These are phyloP conservation scores for Cystoisospora suis DNA, from an alignment of 169 alveolate species.

Conservation along the genomic window DNA sequence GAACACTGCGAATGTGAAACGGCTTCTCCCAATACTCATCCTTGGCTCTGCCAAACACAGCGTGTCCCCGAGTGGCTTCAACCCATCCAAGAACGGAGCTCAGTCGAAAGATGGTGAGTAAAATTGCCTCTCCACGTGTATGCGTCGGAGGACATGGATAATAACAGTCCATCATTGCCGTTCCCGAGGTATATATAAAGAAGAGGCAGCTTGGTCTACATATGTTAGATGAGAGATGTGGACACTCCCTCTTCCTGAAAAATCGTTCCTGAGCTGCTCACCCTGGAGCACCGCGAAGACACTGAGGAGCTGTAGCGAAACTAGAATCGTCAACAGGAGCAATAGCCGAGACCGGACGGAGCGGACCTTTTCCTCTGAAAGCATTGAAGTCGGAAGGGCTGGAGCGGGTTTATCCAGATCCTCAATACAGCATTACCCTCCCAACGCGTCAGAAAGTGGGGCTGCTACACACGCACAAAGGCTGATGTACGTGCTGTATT, in stretches of 20 bases:
- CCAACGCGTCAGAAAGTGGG: background rate
- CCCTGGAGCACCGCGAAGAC: conserved; percentile 22
- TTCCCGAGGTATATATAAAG: no score
- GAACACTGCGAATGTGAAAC: conserved; percentile 69
- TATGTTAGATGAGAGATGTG: no score
- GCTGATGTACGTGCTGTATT: background rate
- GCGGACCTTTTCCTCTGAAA: background rate
- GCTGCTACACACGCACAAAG: background rate
- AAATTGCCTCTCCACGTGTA: background rate
- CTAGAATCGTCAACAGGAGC: conserved; percentile 10
- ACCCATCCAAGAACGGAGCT: background rate
- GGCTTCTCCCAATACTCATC: conserved; percentile 51
- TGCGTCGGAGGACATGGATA: background rate
- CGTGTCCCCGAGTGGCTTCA: background rate
- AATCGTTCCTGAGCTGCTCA: background rate
- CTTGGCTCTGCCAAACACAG: no score
- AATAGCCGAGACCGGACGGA: background rate
- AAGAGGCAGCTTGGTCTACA: no score
- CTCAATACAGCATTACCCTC: background rate
- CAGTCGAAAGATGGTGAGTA: conserved; percentile 15
- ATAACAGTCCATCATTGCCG: background rate
- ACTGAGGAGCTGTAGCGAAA: background rate
- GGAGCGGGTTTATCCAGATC: background rate
- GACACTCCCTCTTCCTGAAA: no score
- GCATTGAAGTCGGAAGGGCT: background rate